These are phyloP conservation scores for Melaleuca quinquenervia DNA, from an alignment of 345 rosid species.

Conservation along the genomic window DNA sequence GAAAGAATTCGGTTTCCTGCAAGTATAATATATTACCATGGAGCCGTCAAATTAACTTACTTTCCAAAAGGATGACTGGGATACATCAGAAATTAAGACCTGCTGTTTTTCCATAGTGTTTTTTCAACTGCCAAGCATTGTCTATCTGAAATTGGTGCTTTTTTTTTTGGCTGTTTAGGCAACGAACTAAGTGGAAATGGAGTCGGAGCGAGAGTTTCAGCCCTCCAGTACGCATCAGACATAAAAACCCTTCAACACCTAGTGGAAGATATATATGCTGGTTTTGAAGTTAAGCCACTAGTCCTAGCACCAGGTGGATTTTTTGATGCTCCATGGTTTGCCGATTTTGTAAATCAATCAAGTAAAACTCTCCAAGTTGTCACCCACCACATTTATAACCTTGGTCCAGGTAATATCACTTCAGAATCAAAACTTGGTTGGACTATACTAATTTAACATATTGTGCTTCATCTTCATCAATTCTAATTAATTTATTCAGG, in stretches of 20 bases:
- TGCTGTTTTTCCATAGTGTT: background rate
- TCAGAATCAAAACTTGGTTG: background rate
- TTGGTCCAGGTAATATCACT: slow-evolving; percentile 28
- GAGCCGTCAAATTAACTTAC: background rate
- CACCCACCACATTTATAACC: slow-evolving; percentile 58
- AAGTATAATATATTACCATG: background rate
- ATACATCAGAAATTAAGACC: background rate
- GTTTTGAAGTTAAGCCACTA: slow-evolving; percentile 22
- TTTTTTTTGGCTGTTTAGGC: slow-evolving; percentile 13
- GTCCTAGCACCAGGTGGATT: slow-evolving; percentile 47
- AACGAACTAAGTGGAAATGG: slow-evolving; percentile 43
- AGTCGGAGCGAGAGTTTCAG: slow-evolving; percentile 21
- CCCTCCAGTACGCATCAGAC: slow-evolving; percentile 34
- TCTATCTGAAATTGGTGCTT: background rate
- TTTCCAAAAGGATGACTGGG: background rate
- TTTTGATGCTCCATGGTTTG: slow-evolving; percentile 22
- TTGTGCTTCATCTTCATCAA: background rate
- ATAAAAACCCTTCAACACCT: slow-evolving; percentile 8
- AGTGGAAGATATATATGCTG: slow-evolving; percentile 14
- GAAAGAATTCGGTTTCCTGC: background rate
- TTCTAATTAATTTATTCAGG: slow-evolving; percentile 11
- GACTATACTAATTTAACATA: background rate
- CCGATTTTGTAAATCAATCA: slow-evolving; percentile 19
- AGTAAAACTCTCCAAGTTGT: slow-evolving; percentile 29
- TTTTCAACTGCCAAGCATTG: background rate